These are phyloP conservation scores for Cercospora beticola DNA, from an alignment of 2,329 filamentous ascomycete genomes.

Conservation along the genomic window DNA sequence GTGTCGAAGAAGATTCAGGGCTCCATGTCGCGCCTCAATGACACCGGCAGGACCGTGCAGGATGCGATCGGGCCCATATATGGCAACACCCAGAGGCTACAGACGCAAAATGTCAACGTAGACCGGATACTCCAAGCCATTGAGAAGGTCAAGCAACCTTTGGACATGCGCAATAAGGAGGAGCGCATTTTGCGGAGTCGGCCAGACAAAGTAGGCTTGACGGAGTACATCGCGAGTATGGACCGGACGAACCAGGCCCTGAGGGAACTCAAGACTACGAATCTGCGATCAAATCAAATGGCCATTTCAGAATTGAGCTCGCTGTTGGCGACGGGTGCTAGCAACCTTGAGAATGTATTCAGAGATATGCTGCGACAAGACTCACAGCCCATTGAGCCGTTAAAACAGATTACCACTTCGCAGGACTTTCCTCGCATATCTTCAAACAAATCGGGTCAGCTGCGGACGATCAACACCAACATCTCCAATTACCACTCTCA, in stretches of 20 bases:
- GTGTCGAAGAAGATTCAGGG: slow-evolving; percentile 95
- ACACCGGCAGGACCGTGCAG: slow-evolving; percentile 84
- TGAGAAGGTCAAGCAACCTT: slow-evolving; percentile 82
- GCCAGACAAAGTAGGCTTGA: slow-evolving; percentile 78
- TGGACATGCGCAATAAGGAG: slow-evolving; percentile 87
- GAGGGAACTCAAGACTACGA: slow-evolving; percentile 80
- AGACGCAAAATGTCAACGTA: slow-evolving; percentile 85
- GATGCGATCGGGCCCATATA: slow-evolving; percentile 91
- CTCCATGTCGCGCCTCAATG: slow-evolving; percentile 78
- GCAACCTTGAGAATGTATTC: slow-evolving; percentile 81
- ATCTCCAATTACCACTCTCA: slow-evolving; percentile 34
- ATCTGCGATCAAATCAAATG: slow-evolving; percentile 86
- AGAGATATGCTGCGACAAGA: slow-evolving; percentile 76
- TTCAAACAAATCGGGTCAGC: slow-evolving; percentile 70
- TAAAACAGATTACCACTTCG: slow-evolving; percentile 90
- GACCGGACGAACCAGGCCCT: slow-evolving; percentile 87
- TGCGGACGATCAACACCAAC: slow-evolving; percentile 72
- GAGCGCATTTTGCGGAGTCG: slow-evolving; percentile 79
- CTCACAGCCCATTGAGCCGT: slow-evolving; percentile 76
- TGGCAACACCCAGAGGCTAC: slow-evolving; percentile 84
- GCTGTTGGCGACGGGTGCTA: slow-evolving; percentile 74
- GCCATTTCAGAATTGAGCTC: slow-evolving; percentile 77
- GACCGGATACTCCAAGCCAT: slow-evolving; percentile 84
- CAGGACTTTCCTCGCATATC: slow-evolving; percentile 71
- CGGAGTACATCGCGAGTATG: slow-evolving; percentile 83